phyloP scores from a whole-genome alignment of 305 asterid genomes.

The Rubia tinctorum region DNA sequence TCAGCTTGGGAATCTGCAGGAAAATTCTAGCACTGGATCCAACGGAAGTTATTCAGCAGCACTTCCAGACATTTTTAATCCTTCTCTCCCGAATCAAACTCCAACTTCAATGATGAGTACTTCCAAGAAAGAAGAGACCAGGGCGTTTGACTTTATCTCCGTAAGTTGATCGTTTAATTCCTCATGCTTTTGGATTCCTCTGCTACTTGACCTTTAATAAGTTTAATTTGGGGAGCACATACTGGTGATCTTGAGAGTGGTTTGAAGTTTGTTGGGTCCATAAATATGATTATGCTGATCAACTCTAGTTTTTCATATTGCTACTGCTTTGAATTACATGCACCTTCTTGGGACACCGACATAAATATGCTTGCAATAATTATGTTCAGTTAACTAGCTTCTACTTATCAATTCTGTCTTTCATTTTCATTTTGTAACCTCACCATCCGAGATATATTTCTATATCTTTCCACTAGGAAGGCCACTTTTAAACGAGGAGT shows the following conservation, averaged over 20 bases:
- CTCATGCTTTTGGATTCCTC: conserved; percentile 7
- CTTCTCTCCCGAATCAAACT: conserved; percentile 58
- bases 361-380: background rate
- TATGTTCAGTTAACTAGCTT: background rate
- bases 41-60: conserved; percentile 50
- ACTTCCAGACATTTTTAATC: conserved; percentile 82
- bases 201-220: conserved; percentile 2
- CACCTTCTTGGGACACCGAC: background rate
- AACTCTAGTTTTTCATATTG: background rate
- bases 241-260: background rate
- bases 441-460: background rate
- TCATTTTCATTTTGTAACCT: background rate
- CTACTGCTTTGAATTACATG: background rate
- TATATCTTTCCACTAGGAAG: background rate
- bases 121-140: conserved; percentile 75
- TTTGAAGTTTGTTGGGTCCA: background rate
- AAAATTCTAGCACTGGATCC: conserved; percentile 40
- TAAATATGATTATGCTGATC: background rate
- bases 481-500: background rate
- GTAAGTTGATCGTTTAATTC: conserved; percentile 41
- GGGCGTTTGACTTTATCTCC: conserved; percentile 94
- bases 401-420: background rate
- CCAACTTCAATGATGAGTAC: conserved; percentile 73
- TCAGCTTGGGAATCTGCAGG: conserved; percentile 65
- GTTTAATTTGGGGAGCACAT: background rate